A percentile compares a stretch with the other conserved stretches of the same genome.
Conservation (phyloP, 2,329 filamentous ascomycete genomes). For the Colletotrichum liriopes region DNA sequence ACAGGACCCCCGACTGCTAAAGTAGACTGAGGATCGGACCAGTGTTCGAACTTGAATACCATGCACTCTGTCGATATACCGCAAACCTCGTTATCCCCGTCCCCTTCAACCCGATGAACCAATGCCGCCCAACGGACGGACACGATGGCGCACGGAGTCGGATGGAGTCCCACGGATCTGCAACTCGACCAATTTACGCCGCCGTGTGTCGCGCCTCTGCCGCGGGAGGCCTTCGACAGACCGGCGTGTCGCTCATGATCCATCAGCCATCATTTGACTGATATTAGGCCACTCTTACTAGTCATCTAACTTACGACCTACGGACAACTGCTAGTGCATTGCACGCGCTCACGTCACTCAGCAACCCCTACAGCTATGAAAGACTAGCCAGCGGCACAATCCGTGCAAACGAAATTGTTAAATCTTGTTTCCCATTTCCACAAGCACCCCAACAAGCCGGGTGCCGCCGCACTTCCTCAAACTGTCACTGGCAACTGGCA, state of each 20-base stretch:
- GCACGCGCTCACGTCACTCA: background rate
- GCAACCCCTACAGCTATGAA: background rate
- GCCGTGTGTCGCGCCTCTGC: conserved; percentile 31
- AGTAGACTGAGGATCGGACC: conserved; percentile 3
- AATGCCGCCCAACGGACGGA: conserved; percentile 10
- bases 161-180: conserved; percentile 21
- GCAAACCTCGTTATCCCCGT: conserved; percentile 1
- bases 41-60: conserved; percentile 31
- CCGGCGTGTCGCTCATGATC: background rate
- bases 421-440: conserved; percentile 10
- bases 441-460: background rate
- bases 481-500: background rate
- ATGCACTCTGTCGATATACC: conserved; percentile 14
- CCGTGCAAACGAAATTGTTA: background rate
- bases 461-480: background rate
- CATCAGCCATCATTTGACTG: background rate
- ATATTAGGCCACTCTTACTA: background rate
- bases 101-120: conserved; percentile 10
- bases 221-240: background rate
- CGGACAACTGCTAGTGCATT: background rate
- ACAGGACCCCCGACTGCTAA: conserved; percentile 6
- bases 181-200: conserved; percentile 37
- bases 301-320: background rate
- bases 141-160: conserved; percentile 4
- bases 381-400: background rate